A percentile compares a stretch with the other conserved stretches of the same genome.
Conservation (phyloP, 148 eudicot genomes). For the Rhododendron ferrugineum region DNA sequence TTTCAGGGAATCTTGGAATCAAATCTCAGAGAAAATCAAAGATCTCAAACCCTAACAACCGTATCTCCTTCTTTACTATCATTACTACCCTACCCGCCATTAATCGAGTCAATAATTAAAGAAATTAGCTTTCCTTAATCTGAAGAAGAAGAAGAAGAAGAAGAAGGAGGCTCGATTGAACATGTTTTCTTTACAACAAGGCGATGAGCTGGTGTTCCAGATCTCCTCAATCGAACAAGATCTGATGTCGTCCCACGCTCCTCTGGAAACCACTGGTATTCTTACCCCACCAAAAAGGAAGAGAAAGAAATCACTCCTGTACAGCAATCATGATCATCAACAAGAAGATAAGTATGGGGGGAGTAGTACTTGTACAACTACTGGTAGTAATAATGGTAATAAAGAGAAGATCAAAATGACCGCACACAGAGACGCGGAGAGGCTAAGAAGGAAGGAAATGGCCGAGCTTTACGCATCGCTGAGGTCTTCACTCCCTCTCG, state of each 20-base stretch:
- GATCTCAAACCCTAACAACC: constrained; percentile 1
- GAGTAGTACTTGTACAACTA: not conserved
- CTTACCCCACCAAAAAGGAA: not conserved
- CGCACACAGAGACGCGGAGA: constrained; percentile 57
- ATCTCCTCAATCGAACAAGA: constrained; percentile 13
- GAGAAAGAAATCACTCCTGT: not conserved
- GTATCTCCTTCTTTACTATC: not conserved
- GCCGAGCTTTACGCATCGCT: constrained; percentile 49
- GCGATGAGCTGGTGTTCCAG: constrained; percentile 15
- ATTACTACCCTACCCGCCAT: not conserved
- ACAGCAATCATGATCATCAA: not conserved
- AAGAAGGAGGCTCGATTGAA: not conserved
- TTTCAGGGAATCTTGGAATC: not conserved
- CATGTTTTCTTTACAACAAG: constrained; percentile 22
- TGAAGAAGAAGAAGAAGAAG: not conserved
- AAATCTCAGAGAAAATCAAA: not conserved
- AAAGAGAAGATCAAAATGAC: constrained; percentile 18
- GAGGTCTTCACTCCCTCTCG: constrained; percentile 59
- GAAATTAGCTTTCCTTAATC: not conserved
- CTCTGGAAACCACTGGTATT: constrained; percentile 1
- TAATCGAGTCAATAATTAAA: not conserved
- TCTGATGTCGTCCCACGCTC: constrained; percentile 3
- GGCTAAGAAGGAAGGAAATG: constrained; percentile 82
- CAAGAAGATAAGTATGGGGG: not conserved
- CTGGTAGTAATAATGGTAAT: not conserved